phyloP scores from a whole-genome alignment of 768 basidiomycete species.

The Candolleomyces eurysporus region DNA sequence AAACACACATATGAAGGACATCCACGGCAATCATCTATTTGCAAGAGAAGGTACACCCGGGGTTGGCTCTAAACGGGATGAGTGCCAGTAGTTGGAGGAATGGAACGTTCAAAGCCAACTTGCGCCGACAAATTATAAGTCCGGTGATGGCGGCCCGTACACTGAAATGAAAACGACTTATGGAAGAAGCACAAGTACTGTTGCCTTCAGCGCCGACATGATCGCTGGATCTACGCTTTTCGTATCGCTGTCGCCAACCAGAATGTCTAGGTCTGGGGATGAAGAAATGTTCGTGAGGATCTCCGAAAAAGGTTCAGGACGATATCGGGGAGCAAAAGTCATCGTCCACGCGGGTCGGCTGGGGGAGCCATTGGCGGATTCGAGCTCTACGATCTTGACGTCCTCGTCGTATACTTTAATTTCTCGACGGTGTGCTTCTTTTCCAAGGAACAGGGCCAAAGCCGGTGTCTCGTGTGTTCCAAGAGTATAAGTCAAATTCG shows the following conservation, averaged over 20 bases:
- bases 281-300: neutral
- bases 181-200: slow-evolving; percentile 11
- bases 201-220: neutral
- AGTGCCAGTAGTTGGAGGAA: neutral
- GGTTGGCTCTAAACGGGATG: slow-evolving; percentile 26
- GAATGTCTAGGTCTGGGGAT: neutral
- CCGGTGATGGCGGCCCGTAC: slow-evolving; percentile 47
- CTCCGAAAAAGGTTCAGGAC: neutral
- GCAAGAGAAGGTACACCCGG: slow-evolving; percentile 27
- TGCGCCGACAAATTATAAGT: slow-evolving; percentile 44
- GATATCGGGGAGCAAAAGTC: slow-evolving; percentile 29
- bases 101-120: slow-evolving; percentile 25
- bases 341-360: slow-evolving; percentile 29
- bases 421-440: slow-evolving; percentile 35
- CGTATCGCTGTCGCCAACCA: neutral
- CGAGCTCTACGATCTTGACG: slow-evolving; percentile 33
- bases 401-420: slow-evolving; percentile 39
- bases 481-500: slow-evolving; percentile 35
- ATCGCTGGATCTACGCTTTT: neutral
- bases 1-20: slow-evolving; percentile 49
- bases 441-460: slow-evolving; percentile 48
- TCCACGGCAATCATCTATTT: slow-evolving; percentile 58
- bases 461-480: slow-evolving; percentile 51
- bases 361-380: slow-evolving; percentile 6
- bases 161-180: slow-evolving; percentile 49